A percentile compares a stretch with the other conserved stretches of the same genome.
Conservation (phyloP, 2,329 filamentous ascomycete species). For the Aspergillus amoenus region DNA sequence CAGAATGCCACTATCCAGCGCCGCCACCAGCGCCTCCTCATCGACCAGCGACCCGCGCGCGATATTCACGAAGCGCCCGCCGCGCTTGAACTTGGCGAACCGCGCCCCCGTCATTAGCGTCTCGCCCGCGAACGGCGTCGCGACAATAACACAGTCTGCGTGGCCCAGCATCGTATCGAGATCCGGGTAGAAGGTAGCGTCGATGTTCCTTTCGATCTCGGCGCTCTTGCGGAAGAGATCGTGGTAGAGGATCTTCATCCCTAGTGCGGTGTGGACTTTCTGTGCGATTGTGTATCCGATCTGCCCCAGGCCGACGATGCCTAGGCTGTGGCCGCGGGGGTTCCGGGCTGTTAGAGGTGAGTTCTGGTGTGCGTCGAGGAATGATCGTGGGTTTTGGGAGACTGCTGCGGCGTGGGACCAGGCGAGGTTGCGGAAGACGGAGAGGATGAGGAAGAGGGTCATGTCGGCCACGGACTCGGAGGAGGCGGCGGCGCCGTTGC, state of each 20-base stretch:
- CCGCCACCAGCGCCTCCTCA: constrained; percentile 49
- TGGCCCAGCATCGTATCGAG: constrained; percentile 45
- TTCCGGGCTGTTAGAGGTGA: constrained; percentile 63
- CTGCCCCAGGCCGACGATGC: constrained; percentile 68
- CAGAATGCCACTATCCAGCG: constrained; percentile 49
- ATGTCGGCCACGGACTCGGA: constrained; percentile 73
- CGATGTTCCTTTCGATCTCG: constrained; percentile 40
- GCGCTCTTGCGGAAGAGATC: constrained; percentile 46
- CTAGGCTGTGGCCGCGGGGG: constrained; percentile 60
- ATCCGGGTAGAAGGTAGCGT: constrained; percentile 42
- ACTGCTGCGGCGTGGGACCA: constrained; percentile 63
- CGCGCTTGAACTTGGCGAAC: constrained; percentile 50
- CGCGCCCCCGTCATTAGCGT: constrained; percentile 43
- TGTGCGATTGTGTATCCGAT: constrained; percentile 63
- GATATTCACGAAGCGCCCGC: constrained; percentile 52
- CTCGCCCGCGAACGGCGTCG: constrained; percentile 45
- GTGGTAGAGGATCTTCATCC: constrained; percentile 63
- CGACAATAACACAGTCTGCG: constrained; percentile 50
- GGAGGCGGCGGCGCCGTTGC: constrained; percentile 69
- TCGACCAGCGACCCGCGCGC: constrained; percentile 52
- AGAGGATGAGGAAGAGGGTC: constrained; percentile 66
- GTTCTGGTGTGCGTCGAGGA: constrained; percentile 59
- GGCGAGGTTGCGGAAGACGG: constrained; percentile 66
- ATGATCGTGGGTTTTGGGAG: constrained; percentile 45
- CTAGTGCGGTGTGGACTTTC: constrained; percentile 59